Evolutionary conservation across 140 eudicot genomes (phyloP).

Genomic region (Stevia rebaudiana): DNA sequence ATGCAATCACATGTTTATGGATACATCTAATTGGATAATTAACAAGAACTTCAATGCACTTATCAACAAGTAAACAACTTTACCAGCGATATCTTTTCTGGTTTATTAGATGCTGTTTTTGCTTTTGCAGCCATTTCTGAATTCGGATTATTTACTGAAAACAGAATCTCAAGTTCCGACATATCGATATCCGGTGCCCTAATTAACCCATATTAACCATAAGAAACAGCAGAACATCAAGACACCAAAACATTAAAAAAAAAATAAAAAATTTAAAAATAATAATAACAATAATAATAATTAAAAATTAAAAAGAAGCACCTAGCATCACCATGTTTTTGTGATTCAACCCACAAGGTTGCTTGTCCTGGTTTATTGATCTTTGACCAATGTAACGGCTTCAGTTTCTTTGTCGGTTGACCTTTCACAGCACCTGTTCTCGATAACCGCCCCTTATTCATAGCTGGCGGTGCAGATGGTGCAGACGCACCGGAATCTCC

Average conservation of each 20-base stretch:
- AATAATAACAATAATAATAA: too few species aligned
- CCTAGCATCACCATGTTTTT: slow-evolving; percentile 74
- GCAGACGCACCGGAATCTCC: slow-evolving; percentile 31
- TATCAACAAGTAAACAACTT: slow-evolving; percentile 9
- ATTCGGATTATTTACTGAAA: slow-evolving; percentile 56
- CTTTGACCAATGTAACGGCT: slow-evolving; percentile 88
- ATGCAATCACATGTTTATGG: background rate
- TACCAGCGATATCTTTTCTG: slow-evolving; percentile 89
- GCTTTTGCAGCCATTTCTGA: slow-evolving; percentile 48
- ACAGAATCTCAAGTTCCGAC: slow-evolving; percentile 84
- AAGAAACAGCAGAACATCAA: background rate
- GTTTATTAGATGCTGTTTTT: slow-evolving; percentile 49
- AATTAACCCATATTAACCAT: slow-evolving; percentile 37
- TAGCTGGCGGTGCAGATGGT: slow-evolving; percentile 62
- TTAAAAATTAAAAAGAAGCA: slow-evolving; percentile 27
- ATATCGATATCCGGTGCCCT: slow-evolving; percentile 66
- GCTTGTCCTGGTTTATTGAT: slow-evolving; percentile 66
- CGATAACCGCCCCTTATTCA: slow-evolving; percentile 42
- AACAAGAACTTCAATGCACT: background rate
- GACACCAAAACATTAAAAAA: slow-evolving; percentile 7
- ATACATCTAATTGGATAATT: background rate
- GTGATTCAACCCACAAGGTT: slow-evolving; percentile 94
- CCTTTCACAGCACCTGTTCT: slow-evolving; percentile 42
- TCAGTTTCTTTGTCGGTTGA: slow-evolving; percentile 59
- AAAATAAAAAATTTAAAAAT: background rate